Evolutionary conservation across 257 asterid genomes (phyloP).

Genomic region (Solanum clarkiae): DNA sequence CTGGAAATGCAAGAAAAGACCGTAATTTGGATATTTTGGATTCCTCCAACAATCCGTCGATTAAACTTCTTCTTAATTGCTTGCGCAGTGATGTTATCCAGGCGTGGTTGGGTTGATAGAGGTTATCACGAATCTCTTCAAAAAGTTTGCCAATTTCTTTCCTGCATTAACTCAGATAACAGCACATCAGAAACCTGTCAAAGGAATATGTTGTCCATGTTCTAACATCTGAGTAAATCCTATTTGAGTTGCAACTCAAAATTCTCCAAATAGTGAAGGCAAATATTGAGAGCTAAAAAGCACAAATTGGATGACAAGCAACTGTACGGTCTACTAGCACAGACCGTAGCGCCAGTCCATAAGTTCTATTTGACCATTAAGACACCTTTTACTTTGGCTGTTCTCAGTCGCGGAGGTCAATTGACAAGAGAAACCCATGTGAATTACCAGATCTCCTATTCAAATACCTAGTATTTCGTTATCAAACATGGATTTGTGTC

Average conservation of each 20-base stretch:
- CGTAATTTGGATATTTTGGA: constrained; percentile 30
- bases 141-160: constrained; percentile 39
- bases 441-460: neutral
- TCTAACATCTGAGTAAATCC: neutral
- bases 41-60: constrained; percentile 44
- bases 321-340: neutral
- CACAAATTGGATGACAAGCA: neutral
- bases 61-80: constrained; percentile 44
- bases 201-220: neutral
- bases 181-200: neutral
- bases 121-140: constrained; percentile 57
- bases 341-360: neutral
- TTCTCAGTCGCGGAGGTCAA: neutral
- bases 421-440: neutral
- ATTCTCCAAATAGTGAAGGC: neutral
- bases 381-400: neutral
- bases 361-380: neutral
- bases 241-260: neutral
- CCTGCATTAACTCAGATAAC: constrained; percentile 23
- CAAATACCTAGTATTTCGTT: neutral
- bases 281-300: neutral
- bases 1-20: constrained; percentile 71
- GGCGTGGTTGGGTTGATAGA: constrained; percentile 72
- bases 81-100: constrained; percentile 57
- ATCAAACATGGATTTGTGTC: neutral